Evolutionary conservation across 768 basidiomycete genomes (phyloP), one percentile per base, ranked within the genome.

Genomic region (Naganishia vaughanmartiniae): DNA sequence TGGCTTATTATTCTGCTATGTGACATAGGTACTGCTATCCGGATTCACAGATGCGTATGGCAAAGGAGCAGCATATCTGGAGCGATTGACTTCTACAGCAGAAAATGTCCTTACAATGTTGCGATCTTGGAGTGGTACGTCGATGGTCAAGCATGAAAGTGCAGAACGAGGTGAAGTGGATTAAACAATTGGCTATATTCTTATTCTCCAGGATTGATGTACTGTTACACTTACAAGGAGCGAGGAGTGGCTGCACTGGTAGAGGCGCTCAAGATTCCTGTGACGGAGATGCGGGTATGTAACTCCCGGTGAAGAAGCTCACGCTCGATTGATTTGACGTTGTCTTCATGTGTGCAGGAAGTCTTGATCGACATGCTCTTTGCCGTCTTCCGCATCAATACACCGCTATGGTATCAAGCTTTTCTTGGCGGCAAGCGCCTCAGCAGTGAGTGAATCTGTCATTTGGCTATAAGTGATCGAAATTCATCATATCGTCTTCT

Each of bases 361-460:
- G 87, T 93, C 34, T 84, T 97, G 42, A 83, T 98, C 65, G 92
- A 98, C 74, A 89, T 96, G 87, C 90, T 98, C 76, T 97, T 97
- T 76, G 90, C 92, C 72, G 84, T 94, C 21, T 83, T 99, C 24
- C 91, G 93, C 68, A 94, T 98, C 81, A 91, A 91, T 79, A 86
- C 90, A 0, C 91, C 93, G 0, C 89, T 90, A 54, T 97, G 94
- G 93, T 91, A 92, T 78, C 87, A 92, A 75, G 90, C 91, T 0
- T 97, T 95, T 76, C 89, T 96, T 42, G 89, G 89, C 68, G 93
- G 93, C 14, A 87, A 91, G 57, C 85, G 93, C 33, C 81, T 96
- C 66, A 63, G 39, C 42, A 63, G 60, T 63, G 19, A 63, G 60
- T 28, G 9, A 24, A 21, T 24, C 30, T 95, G 93, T 11, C 24